Base-by-base conservation (phyloP, 306 rosid species). In the Benincasa hispida region DNA sequence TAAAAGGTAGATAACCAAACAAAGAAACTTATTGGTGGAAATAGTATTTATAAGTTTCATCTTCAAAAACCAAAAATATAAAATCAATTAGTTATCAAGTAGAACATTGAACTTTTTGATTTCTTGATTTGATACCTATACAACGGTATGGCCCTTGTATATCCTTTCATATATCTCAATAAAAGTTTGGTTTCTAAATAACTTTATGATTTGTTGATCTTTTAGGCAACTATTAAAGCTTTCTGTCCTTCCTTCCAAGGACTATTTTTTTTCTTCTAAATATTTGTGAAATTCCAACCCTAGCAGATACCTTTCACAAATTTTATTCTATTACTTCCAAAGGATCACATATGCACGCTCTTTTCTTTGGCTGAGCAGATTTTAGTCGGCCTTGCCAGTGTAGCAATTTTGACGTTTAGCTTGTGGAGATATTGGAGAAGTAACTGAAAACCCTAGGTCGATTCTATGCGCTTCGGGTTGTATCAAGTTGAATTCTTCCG, bases 361-460 rank as follows among this genome's bases (percentile, higher is more conserved):
- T 58, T 78, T 68, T 55, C 77, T 45, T 62, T 75, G 61, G 30
- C 27, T 79, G 32, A 85, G 79, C 97, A 93, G 97, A 82, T 91
- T 75, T 79, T 91, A 81, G 96, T 78, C 2, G 89, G 92, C 74
- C 45, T 90, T 17, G 94, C 91, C 13, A 85, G 91, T 41, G 51
- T 93, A 74, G 82, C 88, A 3, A 88, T 83, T 82, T 73, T 93
- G 84, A 87, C 79, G 19, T 58, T 91, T 48, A 74, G 85, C 84
- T 80, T 91, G 81, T 91, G 96, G 97, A 90, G 91, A 83, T 88
- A 79, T 57, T 85, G 89, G 30, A 77, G 90, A 62, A 86, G 83
- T 63, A 81, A 83, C 56, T 80, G 25, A 48, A 87, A 85, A 74
- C 85, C 83, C 17, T 85, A 88, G 84, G 68, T 42, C 18, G 35